These are phyloP conservation scores for Nannochloropsis salina DNA, from an alignment of 108 stramenopile species.

Conservation along the genomic window DNA sequence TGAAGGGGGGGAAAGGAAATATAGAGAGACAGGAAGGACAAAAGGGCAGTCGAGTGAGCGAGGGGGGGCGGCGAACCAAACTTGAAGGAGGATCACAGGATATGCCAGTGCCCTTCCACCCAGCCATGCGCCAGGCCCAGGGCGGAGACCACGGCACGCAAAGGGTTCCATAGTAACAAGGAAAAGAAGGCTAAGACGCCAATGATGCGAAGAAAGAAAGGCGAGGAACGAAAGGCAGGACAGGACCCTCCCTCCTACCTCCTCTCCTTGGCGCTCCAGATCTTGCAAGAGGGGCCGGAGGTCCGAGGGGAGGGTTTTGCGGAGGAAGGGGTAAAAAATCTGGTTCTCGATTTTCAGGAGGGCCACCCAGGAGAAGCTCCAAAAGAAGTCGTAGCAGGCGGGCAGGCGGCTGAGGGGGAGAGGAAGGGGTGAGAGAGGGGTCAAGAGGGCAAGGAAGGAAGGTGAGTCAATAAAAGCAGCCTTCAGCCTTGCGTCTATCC, in stretches of 20 bases:
- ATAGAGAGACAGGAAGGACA: background rate
- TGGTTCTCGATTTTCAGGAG: background rate
- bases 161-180: background rate
- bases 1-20: background rate
- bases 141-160: no score
- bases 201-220: background rate
- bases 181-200: background rate
- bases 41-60: background rate
- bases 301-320: background rate
- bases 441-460: background rate
- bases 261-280: background rate
- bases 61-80: background rate
- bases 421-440: background rate
- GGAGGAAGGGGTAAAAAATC: background rate
- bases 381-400: constrained; percentile 1
- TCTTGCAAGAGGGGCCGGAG: background rate
- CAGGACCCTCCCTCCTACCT: background rate
- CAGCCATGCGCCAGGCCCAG: no score
- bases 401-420: background rate
- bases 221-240: background rate
- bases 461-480: background rate
- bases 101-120: no score
- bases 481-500: background rate
- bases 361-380: constrained; percentile 20
- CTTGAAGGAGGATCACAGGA: background rate